Percentiles rank a stretch among this genome's conserved stretches.
phyloP scores from a whole-genome alignment of 2,329 filamentous ascomycete genomes.

The Pseudocercospora eumusae region DNA sequence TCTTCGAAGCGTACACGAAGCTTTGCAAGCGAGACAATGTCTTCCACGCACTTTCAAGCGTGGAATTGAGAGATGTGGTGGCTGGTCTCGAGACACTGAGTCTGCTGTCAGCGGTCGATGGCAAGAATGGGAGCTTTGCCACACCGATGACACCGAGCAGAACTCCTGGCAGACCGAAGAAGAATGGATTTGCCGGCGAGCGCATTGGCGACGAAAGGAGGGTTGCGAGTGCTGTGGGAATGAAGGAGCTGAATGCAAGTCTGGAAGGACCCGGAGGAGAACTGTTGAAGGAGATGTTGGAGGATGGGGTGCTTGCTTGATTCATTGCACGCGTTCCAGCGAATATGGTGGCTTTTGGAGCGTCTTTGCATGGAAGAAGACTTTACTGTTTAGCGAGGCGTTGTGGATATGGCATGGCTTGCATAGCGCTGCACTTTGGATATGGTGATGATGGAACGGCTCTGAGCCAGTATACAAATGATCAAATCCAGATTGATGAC shows the following conservation, averaged over 20 bases:
- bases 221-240: conserved; percentile 40
- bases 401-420: conserved; percentile 5
- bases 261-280: conserved; percentile 42
- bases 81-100: conserved; percentile 86
- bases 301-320: conserved; percentile 32
- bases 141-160: conserved; percentile 66
- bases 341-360: conserved; percentile 4
- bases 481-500: neutral
- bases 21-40: conserved; percentile 87
- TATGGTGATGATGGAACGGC: conserved; percentile 1
- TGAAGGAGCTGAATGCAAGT: conserved; percentile 39
- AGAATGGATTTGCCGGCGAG: conserved; percentile 46
- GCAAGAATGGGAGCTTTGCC: conserved; percentile 65
- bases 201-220: conserved; percentile 62
- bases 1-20: conserved; percentile 80
- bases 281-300: conserved; percentile 42
- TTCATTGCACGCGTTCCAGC: neutral
- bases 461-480: neutral
- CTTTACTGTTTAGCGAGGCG: conserved; percentile 11
- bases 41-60: conserved; percentile 82
- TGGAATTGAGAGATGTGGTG: conserved; percentile 92
- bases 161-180: conserved; percentile 51
- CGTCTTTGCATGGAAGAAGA: neutral
- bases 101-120: conserved; percentile 68
- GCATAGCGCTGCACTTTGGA: neutral